Evolutionary conservation across 768 basidiomycete genomes (phyloP).

Genomic region (Suillus bovinus): DNA sequence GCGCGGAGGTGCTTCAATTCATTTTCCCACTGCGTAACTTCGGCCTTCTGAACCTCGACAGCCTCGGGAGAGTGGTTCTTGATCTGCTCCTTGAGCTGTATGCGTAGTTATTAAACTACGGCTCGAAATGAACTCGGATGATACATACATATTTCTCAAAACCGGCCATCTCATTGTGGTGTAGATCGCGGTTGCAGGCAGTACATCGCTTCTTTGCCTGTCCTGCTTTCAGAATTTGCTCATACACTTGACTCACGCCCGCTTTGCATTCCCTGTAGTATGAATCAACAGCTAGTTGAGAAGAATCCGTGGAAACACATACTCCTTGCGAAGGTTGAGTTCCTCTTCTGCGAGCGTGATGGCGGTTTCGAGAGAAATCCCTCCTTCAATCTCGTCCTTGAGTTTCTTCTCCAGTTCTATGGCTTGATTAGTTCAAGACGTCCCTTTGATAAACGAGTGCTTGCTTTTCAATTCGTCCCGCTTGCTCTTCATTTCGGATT

Average conservation of each 20-base stretch:
- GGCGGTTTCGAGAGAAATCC: slow-evolving; percentile 45
- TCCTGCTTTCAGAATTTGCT: slow-evolving; percentile 55
- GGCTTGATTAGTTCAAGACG: slow-evolving; percentile 27
- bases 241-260: slow-evolving; percentile 50
- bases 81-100: slow-evolving; percentile 65
- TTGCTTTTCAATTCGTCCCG: slow-evolving; percentile 63
- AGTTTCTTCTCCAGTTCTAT: slow-evolving; percentile 48
- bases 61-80: slow-evolving; percentile 50
- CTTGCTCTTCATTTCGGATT: slow-evolving; percentile 61
- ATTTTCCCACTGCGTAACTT: slow-evolving; percentile 59
- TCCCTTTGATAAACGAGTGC: slow-evolving; percentile 15
- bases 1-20: slow-evolving; percentile 58
- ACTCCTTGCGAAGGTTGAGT: slow-evolving; percentile 24
- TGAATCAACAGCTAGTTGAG: neutral
- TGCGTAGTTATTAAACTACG: neutral
- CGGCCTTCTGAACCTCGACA: slow-evolving; percentile 42
- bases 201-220: slow-evolving; percentile 68
- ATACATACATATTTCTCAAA: slow-evolving; percentile 73
- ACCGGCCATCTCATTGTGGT: slow-evolving; percentile 48
- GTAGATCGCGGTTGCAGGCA: slow-evolving; percentile 73
- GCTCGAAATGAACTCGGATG: neutral
- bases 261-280: slow-evolving; percentile 24
- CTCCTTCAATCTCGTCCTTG: slow-evolving; percentile 39
- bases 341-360: slow-evolving; percentile 38
- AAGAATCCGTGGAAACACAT: neutral